Base-by-base conservation (phyloP, 805 yeast genomes). In the Torulaspora microellipsoides region DNA sequence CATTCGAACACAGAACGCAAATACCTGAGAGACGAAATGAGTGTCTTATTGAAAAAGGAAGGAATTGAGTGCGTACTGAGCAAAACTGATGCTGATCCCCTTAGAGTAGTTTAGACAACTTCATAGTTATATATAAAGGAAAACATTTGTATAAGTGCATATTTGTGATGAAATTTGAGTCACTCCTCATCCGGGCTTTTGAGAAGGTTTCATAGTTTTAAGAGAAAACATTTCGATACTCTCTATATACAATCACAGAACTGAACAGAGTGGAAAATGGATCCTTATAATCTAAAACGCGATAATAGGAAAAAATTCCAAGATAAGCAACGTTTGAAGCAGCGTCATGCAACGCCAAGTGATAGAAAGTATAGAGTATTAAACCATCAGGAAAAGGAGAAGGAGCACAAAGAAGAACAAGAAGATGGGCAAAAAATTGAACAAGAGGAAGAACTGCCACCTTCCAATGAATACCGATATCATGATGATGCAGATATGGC, bases 1-100 rank as follows among this genome's bases (percentile, higher is more conserved):
- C 99, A 93, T 58, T 77, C 95, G 14, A 91, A 91, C 61, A 87
- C 96, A 0, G 99, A 93, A 65, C 72, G 99, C 44, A 95, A 95
- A 0, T 93, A 81, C 58, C 68, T 93, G 49, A 52, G 57, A 17
- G 72, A 67, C 1, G 69, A 86, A 53, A 72, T 75, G 61, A 46
- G 60, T 17, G 81, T 77, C 57, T 38, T 43, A 32, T 69, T 87
- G 45, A 45, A 42, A 20, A 42, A 51, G 2, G 81, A 76, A 51
- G 69, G 65, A 7, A 70, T 74, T 15, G 70, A 66, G 1, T 67
- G 82, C n/a, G 49, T 51, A 1, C 69, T 84, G 32, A 76, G 89
- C 54, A 52, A 64, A 38, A 60, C 66, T 1, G 95, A 88, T 59
- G 60, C 54, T 34, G 95, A 87, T 57, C 95, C 95, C 9, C 65